phyloP scores from a whole-genome alignment of 23 red algal species.

The Cyanidioschyzon merolae region DNA sequence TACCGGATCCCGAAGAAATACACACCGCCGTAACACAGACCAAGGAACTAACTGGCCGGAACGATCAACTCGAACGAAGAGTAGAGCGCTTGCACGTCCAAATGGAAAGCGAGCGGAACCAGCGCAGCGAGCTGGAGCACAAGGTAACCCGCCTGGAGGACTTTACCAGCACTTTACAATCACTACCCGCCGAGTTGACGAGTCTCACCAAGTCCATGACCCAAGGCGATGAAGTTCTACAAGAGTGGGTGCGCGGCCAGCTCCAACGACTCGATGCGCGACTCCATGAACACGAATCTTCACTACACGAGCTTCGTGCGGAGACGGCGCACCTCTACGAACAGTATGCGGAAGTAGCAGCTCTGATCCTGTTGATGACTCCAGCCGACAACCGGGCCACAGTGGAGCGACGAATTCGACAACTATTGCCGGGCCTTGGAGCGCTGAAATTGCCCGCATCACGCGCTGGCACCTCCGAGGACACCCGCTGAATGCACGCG shows the following conservation, averaged over 20 bases:
- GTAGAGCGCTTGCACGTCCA: neutral
- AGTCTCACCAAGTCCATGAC: neutral
- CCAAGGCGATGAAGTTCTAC: neutral
- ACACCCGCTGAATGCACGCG: too few relatives aligned
- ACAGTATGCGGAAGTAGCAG: neutral
- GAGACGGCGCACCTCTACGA: neutral
- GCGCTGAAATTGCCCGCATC: too few relatives aligned
- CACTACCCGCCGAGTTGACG: neutral
- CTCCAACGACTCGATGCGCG: neutral
- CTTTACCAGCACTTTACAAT: neutral
- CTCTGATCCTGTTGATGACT: neutral
- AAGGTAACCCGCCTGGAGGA: neutral
- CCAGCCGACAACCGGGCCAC: neutral
- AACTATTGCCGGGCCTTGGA: neutral
- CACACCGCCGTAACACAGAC: neutral
- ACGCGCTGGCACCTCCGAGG: too few relatives aligned
- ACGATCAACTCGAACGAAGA: neutral
- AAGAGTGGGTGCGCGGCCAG: constrained; percentile 3
- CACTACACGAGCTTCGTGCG: neutral
- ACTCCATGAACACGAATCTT: neutral
- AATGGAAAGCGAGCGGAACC: neutral
- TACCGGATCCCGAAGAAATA: neutral
- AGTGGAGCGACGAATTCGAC: neutral
- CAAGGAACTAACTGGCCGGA: neutral
- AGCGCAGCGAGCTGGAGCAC: neutral